Base-by-base conservation (phyloP, 805 yeast species). In the Phaffomyces antillensis region DNA sequence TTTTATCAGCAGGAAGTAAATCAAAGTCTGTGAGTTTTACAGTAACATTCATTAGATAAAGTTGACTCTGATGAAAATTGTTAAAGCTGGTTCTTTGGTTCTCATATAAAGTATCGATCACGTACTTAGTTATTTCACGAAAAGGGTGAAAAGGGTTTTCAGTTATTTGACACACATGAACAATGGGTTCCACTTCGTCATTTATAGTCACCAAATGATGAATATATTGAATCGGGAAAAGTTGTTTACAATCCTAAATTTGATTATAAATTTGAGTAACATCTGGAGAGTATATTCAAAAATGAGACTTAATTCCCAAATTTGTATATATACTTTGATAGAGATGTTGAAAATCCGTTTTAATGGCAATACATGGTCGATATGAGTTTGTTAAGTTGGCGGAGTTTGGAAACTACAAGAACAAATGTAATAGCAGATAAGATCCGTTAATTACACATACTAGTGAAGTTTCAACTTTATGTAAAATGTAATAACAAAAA, bases 51-150 rank as follows among this genome's bases (percentile, higher is more conserved):
- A 64, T 37, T 53, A 2, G 42, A 50, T 3, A 51, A 59, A 35
- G 47, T 55, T 12, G 70, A 64, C 42, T 77, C 79, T 9, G 79
- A 77, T 47, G 72, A 77, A 77, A 23, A 74, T 69, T 20, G 72
- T 82, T 40, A 69, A 86, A 43, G 93, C 93, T 6, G 95, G 95
- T 36, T 93, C 95, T 9, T 93, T 6, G 95, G 95, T 36, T 93
- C 95, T 9, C 95, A 86, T 53, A 86, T 95, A 0, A 95, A 86
- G 58, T 86, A 86, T 55, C 95, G 95, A 4, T 74, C 86, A 2
- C 64, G 83, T 49, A 85, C 95, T 0, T 62, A 85, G 28, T 65
- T 86, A 43, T 83, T 86, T 61, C 95, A 86, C 61, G 74, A 78
- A 44, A 68, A 72, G 52, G 76, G 73, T 37, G 86, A 85, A 58